Conservation (phyloP, 768 basidiomycete species). For the Pisolithus albus region DNA sequence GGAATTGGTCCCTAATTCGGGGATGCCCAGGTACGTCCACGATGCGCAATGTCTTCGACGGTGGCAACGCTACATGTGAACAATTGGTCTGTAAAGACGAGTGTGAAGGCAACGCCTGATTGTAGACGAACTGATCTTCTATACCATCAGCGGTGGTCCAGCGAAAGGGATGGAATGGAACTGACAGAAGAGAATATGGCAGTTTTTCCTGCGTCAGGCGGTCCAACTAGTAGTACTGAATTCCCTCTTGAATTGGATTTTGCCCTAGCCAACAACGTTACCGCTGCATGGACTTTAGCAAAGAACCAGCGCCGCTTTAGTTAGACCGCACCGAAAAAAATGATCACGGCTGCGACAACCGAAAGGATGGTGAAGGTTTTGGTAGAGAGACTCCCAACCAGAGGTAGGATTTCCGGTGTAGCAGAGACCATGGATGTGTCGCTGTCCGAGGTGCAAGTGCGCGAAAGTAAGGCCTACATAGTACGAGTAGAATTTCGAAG, state of each 20-base stretch:
- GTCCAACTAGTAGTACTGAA: constrained; percentile 68
- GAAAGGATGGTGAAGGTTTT: constrained; percentile 36
- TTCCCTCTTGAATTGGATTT: constrained; percentile 46
- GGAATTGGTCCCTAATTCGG: constrained; percentile 67
- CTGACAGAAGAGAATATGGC: constrained; percentile 65
- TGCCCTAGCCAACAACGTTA: constrained; percentile 33
- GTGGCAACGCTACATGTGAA: constrained; percentile 37
- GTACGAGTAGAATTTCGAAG: too few relatives aligned
- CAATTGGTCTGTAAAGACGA: constrained; percentile 73
- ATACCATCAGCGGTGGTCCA: constrained; percentile 6
- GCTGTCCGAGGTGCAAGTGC: constrained; percentile 8
- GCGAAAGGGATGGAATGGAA: constrained; percentile 6
- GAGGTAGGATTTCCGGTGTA: constrained; percentile 31
- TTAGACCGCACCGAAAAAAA: constrained; percentile 36
- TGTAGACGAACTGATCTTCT: constrained; percentile 52
- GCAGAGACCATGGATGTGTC: constrained; percentile 1
- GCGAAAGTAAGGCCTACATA: too few relatives aligned
- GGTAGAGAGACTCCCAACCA: constrained; percentile 33
- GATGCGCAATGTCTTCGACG: constrained; percentile 43
- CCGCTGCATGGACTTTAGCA: constrained; percentile 34
- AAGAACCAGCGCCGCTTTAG: background rate
- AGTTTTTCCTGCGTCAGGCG: constrained; percentile 76
- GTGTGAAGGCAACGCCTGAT: constrained; percentile 58
- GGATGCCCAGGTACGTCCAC: constrained; percentile 86
- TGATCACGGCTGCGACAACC: constrained; percentile 35